These are phyloP conservation scores for Avicennia marina DNA, from an alignment of 257 asterid species.

Conservation along the genomic window DNA sequence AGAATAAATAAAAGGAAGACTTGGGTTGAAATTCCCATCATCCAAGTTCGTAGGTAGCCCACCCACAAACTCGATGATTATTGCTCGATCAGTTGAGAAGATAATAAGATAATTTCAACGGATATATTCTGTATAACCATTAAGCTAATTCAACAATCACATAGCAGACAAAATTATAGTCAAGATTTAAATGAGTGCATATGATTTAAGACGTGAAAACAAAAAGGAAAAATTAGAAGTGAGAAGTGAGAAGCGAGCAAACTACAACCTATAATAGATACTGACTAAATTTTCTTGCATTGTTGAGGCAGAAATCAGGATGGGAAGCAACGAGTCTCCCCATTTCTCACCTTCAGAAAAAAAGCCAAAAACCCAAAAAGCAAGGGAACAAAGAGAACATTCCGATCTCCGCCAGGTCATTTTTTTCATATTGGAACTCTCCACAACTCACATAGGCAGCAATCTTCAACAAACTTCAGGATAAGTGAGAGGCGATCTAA, in stretches of 20 bases:
- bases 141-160: not conserved
- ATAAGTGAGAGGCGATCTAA: conserved; percentile 11
- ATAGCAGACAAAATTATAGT: not conserved
- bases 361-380: not conserved
- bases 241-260: not conserved
- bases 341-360: not conserved
- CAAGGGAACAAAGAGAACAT: not conserved
- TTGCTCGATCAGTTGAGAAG: not conserved
- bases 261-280: not conserved
- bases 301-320: not conserved
- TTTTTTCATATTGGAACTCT: conserved; percentile 3
- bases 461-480: conserved; percentile 20
- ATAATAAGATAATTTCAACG: not conserved
- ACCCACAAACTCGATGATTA: not conserved
- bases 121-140: not conserved
- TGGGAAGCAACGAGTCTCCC: not conserved
- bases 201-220: not conserved
- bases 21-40: not conserved
- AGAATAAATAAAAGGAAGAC: not conserved
- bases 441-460: conserved; percentile 16
- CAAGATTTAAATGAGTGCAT: not conserved
- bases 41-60: too few relatives aligned
- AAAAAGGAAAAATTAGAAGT: not conserved
- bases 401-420: too few relatives aligned
- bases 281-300: not conserved